A percentile compares a stretch with the other conserved stretches of the same genome.
These are phyloP conservation scores for Fusarium sp. DNA, from an alignment of 2,329 filamentous ascomycete genomes.

Conservation along the genomic window DNA sequence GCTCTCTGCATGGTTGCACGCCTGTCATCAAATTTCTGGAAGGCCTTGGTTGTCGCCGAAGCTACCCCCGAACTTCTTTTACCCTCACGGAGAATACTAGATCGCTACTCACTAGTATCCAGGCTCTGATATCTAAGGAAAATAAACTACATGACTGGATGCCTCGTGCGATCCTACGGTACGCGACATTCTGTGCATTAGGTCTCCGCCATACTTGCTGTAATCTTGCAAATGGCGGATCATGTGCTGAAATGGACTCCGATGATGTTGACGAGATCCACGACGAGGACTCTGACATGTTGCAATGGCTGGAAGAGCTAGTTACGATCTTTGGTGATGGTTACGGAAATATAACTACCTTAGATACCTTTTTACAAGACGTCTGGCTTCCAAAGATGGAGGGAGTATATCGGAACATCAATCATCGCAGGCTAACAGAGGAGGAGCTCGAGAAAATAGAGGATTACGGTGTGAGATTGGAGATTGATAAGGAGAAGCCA, in stretches of 20 bases:
- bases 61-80: fast-evolving
- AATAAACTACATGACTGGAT: fast-evolving
- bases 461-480: fast-evolving
- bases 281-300: fast-evolving
- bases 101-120: fast-evolving
- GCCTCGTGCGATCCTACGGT: background rate
- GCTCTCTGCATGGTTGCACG: background rate
- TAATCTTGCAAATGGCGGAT: background rate
- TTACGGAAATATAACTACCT: background rate
- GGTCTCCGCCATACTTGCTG: background rate
- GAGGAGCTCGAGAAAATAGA: background rate
- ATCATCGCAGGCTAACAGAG: fast-evolving
- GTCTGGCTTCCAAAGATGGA: background rate
- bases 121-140: fast-evolving
- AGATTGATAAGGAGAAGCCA: fast-evolving
- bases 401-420: fast-evolving
- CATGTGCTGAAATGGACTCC: fast-evolving
- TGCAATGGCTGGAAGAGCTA: background rate
- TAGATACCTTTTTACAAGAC: fast-evolving
- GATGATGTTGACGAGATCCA: background rate
- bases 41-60: background rate
- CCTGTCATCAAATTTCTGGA: background rate
- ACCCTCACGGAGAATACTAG: background rate
- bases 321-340: fast-evolving
- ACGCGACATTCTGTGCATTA: fast-evolving